Evolutionary conservation across 805 yeast species (phyloP).

Genomic region (Lipomyces orientalis): DNA sequence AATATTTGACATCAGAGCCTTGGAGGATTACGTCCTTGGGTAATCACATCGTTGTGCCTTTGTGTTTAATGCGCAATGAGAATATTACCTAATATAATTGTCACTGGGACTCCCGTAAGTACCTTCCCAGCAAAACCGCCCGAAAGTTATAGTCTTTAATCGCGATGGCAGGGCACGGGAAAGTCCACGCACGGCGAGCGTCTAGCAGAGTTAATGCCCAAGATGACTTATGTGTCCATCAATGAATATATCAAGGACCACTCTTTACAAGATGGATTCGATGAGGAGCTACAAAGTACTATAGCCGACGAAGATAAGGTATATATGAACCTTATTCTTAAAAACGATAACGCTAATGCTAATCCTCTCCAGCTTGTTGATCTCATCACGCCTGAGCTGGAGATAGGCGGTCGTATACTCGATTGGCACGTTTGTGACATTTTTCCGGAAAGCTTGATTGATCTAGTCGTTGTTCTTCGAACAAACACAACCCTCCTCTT

Average conservation of each 20-base stretch:
- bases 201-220: conserved; percentile 58
- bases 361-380: conserved; percentile 59
- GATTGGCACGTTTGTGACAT: conserved; percentile 99
- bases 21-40: too few relatives aligned
- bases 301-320: conserved; percentile 90
- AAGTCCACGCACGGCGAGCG: conserved; percentile 76
- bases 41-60: neutral
- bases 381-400: conserved; percentile 74
- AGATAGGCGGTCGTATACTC: conserved; percentile 83
- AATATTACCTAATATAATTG: conserved; percentile 67
- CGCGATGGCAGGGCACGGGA: conserved; percentile 64
- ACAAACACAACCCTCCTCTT: conserved; percentile 73
- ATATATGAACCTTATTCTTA: neutral
- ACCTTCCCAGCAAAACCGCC: conserved; percentile 28
- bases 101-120: conserved; percentile 90
- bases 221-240: conserved; percentile 63
- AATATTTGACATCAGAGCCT: neutral
- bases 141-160: neutral
- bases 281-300: conserved; percentile 79
- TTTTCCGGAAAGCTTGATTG: conserved; percentile 91
- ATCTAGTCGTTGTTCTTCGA: conserved; percentile 85
- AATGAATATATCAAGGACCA: conserved; percentile 82
- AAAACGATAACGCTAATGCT: neutral
- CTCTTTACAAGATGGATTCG: conserved; percentile 80
- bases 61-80: conserved; percentile 13